These are phyloP conservation scores for Aspergillus carlsbadensis DNA, from an alignment of 495 filamentous ascomycete genomes.

Conservation along the genomic window DNA sequence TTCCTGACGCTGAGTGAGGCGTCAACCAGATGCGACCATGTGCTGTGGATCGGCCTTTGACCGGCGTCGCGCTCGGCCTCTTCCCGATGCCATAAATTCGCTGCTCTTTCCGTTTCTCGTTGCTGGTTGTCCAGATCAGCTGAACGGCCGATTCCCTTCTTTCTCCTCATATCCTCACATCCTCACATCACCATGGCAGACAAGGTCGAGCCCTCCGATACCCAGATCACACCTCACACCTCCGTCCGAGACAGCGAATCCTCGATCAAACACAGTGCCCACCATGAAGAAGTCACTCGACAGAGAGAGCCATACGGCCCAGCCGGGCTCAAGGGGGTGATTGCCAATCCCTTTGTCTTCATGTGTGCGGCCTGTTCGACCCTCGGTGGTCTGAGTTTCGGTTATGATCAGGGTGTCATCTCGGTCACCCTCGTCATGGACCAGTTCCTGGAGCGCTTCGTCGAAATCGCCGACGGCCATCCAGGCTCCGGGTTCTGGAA, in stretches of 20 bases:
- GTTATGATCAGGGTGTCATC: constrained; percentile 58
- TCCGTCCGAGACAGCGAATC: background rate
- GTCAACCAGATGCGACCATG: background rate
- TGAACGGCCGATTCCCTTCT: background rate
- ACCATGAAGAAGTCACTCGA: constrained; percentile 41
- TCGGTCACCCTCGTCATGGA: constrained; percentile 58
- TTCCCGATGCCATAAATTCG: background rate
- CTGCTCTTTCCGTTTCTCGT: background rate
- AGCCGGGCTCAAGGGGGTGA: constrained; percentile 46
- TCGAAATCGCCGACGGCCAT: constrained; percentile 38
- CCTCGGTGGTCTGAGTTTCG: constrained; percentile 56
- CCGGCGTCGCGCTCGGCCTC: background rate
- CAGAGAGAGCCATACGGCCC: constrained; percentile 47
- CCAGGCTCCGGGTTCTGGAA: constrained; percentile 56
- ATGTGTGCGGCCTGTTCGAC: constrained; percentile 55
- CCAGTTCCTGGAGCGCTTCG: constrained; percentile 53
- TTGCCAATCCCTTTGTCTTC: constrained; percentile 49
- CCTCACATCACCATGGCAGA: background rate
- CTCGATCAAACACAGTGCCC: constrained; percentile 32
- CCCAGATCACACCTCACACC: background rate
- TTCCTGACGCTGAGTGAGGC: too few relatives aligned
- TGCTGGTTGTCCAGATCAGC: background rate
- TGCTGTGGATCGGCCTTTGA: constrained; percentile 3
- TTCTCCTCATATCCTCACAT: background rate
- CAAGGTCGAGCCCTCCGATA: background rate